A percentile compares a stretch with the other conserved stretches of the same genome.
Conservation (phyloP, 2,329 filamentous ascomycete genomes). For the Fusarium tupiense region DNA sequence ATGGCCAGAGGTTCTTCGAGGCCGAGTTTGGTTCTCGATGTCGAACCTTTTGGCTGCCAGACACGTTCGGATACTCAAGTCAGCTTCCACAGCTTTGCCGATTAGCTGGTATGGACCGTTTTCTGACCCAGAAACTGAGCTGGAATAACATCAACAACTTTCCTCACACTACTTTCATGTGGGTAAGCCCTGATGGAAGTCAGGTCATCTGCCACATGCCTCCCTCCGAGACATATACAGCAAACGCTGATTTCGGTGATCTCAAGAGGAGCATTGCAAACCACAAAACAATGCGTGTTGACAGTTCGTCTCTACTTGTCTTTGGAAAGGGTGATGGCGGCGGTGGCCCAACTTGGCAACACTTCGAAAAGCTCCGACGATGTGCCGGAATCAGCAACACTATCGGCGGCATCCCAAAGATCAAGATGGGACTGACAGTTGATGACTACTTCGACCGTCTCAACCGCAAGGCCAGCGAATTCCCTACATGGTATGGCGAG, state of each 20-base stretch:
- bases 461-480: slow-evolving; percentile 79
- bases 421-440: slow-evolving; percentile 89
- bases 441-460: slow-evolving; percentile 93
- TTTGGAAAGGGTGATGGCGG: slow-evolving; percentile 98
- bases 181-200: slow-evolving; percentile 94
- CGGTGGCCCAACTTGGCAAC: slow-evolving; percentile 92
- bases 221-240: slow-evolving; percentile 93
- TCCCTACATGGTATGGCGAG: slow-evolving; percentile 97
- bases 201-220: slow-evolving; percentile 99
- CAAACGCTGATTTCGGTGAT: slow-evolving; percentile 93
- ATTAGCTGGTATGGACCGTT: slow-evolving; percentile 93
- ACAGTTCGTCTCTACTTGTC: slow-evolving; percentile 87
- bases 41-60: slow-evolving; percentile 95
- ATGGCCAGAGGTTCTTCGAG: slow-evolving; percentile 95
- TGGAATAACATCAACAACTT: slow-evolving; percentile 99
- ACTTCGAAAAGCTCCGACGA: slow-evolving; percentile 92
- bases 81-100: slow-evolving; percentile 95
- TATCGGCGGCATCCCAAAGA: slow-evolving; percentile 79
- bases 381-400: slow-evolving; percentile 93
- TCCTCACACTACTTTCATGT: slow-evolving; percentile 98
- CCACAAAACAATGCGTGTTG: slow-evolving; percentile 96
- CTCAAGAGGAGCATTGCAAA: slow-evolving; percentile 88
- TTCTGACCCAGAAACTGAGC: slow-evolving; percentile 98
- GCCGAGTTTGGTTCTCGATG: slow-evolving; percentile 89
- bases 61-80: slow-evolving; percentile 97